Conservation (phyloP, 2,329 filamentous ascomycete genomes). For the Amesomyces nigricolor region DNA sequence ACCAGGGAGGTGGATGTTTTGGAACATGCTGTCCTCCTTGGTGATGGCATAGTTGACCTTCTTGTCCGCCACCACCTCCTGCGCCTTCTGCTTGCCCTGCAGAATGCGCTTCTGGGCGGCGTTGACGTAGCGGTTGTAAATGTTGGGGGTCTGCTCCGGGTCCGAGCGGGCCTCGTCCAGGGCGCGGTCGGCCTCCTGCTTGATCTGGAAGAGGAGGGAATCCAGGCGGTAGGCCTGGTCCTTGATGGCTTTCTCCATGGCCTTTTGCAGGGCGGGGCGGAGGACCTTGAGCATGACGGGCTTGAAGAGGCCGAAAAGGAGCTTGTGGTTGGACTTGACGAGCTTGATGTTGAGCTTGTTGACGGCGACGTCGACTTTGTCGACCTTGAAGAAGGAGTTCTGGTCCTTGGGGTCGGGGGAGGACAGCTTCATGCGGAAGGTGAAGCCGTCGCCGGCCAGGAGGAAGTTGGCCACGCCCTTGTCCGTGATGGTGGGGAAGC, state of each 20-base stretch:
- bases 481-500: slow-evolving; percentile 84
- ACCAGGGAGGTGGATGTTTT: slow-evolving; percentile 75
- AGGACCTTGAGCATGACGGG: slow-evolving; percentile 79
- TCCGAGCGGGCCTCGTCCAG: slow-evolving; percentile 59
- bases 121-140: slow-evolving; percentile 77
- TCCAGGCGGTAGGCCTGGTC: slow-evolving; percentile 75
- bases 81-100: slow-evolving; percentile 72
- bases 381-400: slow-evolving; percentile 89
- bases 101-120: slow-evolving; percentile 69
- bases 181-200: slow-evolving; percentile 74
- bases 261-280: slow-evolving; percentile 78
- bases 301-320: slow-evolving; percentile 82
- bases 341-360: slow-evolving; percentile 82
- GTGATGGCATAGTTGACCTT: slow-evolving; percentile 81
- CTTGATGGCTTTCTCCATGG: slow-evolving; percentile 82
- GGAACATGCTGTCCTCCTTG: slow-evolving; percentile 84
- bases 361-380: slow-evolving; percentile 78
- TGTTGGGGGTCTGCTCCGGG: slow-evolving; percentile 69
- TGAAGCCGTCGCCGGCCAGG: slow-evolving; percentile 79
- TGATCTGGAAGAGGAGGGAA: slow-evolving; percentile 65
- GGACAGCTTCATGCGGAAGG: slow-evolving; percentile 85
- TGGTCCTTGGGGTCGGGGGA: slow-evolving; percentile 69
- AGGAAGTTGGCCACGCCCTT: slow-evolving; percentile 84
- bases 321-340: slow-evolving; percentile 91
- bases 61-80: slow-evolving; percentile 55